phyloP scores from a whole-genome alignment of 306 rosid genomes.

The Cicer pinnatifidum region DNA sequence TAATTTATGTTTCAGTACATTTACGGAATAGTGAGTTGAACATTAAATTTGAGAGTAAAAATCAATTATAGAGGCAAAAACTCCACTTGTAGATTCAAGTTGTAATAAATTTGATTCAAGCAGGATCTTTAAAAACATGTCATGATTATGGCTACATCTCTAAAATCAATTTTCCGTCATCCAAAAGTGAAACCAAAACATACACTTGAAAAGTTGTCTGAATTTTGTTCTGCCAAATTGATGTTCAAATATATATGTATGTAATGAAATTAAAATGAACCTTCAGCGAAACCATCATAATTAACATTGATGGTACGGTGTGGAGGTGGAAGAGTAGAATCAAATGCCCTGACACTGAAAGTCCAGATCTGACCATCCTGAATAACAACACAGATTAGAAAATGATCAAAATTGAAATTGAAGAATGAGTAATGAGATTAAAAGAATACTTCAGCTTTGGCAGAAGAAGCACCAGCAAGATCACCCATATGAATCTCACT shows the following conservation, averaged over 20 bases:
- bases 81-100: too few species aligned
- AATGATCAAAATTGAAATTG: background rate
- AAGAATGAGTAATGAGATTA: background rate
- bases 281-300: constrained; percentile 97
- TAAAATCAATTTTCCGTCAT: too few species aligned
- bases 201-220: background rate
- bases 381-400: background rate
- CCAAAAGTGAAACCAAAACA: too few species aligned
- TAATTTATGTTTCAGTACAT: too few species aligned
- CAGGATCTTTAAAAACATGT: too few species aligned
- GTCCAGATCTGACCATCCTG: constrained; percentile 93
- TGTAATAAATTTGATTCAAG: too few species aligned
- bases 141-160: too few species aligned
- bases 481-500: constrained; percentile 99
- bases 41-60: too few species aligned
- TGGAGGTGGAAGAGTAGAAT: constrained; percentile 81
- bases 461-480: constrained; percentile 88
- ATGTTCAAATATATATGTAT: background rate
- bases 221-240: background rate
- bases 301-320: constrained; percentile 82
- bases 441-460: constrained; percentile 74
- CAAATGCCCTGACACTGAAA: constrained; percentile 91
- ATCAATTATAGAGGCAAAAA: too few species aligned
- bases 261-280: constrained; percentile 40
- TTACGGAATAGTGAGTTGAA: too few species aligned